Percentiles rank a stretch among this genome's conserved stretches.
Conservation (phyloP, 495 filamentous ascomycete species). For the Penicillium silybi region DNA sequence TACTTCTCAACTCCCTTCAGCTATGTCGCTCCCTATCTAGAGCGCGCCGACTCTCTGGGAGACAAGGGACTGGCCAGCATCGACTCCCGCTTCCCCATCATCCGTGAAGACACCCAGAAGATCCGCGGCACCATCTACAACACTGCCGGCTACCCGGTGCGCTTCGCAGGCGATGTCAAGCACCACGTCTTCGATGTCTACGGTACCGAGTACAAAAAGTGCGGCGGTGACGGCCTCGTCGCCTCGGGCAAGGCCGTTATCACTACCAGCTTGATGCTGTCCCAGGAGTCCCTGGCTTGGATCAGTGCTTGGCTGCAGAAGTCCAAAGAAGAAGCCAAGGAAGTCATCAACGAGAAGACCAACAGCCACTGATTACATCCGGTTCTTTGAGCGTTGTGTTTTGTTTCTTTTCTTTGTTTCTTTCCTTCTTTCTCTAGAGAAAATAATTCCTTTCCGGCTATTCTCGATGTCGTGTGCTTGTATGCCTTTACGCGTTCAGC, state of each 20-base stretch:
- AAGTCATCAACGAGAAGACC: slow-evolving; percentile 52
- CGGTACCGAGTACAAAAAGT: slow-evolving; percentile 71
- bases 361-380: slow-evolving; percentile 21
- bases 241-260: slow-evolving; percentile 71
- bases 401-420: slow-evolving; percentile 10
- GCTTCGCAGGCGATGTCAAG: slow-evolving; percentile 63
- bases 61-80: slow-evolving; percentile 69
- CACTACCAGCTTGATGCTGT: slow-evolving; percentile 68
- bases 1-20: slow-evolving; percentile 73
- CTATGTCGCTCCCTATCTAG: slow-evolving; percentile 77
- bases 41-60: slow-evolving; percentile 75
- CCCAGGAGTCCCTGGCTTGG: slow-evolving; percentile 59
- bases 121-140: slow-evolving; percentile 63
- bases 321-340: slow-evolving; percentile 61
- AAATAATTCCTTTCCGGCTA: slow-evolving; percentile 20
- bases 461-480: background rate
- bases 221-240: slow-evolving; percentile 62
- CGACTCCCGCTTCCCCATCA: slow-evolving; percentile 75
- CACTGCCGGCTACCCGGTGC: slow-evolving; percentile 62
- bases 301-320: slow-evolving; percentile 51
- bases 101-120: slow-evolving; percentile 82
- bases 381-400: background rate
- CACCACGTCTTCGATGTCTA: slow-evolving; percentile 72
- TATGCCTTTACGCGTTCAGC: background rate
- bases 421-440: slow-evolving; percentile 19